These are phyloP conservation scores for Calamus simplicifolius DNA, from an alignment of 176 grass and related monocot species.

Conservation along the genomic window DNA sequence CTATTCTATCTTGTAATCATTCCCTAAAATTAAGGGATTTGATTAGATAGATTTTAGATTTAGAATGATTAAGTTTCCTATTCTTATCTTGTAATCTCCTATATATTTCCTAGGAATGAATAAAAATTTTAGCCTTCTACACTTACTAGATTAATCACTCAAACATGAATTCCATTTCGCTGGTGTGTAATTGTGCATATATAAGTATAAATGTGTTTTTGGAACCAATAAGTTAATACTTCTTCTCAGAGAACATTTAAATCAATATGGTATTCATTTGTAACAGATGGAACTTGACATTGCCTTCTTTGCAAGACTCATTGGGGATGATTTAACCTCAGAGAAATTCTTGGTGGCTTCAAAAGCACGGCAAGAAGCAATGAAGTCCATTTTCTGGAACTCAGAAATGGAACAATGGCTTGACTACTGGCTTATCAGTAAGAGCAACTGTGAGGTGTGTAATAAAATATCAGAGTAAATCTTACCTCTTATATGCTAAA, in stretches of 20 bases:
- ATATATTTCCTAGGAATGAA: no score
- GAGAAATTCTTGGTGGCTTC: conserved; percentile 40
- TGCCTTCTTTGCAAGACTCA: conserved; percentile 46
- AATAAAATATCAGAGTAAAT: not conserved
- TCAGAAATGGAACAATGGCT: conserved; percentile 70
- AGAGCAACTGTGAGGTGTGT: conserved; percentile 44
- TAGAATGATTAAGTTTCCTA: no score
- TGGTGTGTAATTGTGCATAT: no score
- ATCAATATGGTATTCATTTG: conserved; percentile 8
- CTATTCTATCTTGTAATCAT: no score
- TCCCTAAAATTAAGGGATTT: no score
- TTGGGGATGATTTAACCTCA: conserved; percentile 44
- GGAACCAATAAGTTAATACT: conserved; percentile 1
- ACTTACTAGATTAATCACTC: no score
- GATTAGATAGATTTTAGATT: no score
- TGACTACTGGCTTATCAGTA: conserved; percentile 62
- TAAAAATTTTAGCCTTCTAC: no score
- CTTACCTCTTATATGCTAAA: no score
- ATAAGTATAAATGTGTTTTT: no score
- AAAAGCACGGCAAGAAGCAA: conserved; percentile 43
- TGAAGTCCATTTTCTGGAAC: conserved; percentile 82
- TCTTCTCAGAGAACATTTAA: not conserved
- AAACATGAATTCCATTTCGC: no score
- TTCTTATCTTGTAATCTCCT: no score
- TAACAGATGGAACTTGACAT: conserved; percentile 79